Evolutionary conservation across 2,329 filamentous ascomycete species (phyloP).

Genomic region (Colletotrichum sp.): DNA sequence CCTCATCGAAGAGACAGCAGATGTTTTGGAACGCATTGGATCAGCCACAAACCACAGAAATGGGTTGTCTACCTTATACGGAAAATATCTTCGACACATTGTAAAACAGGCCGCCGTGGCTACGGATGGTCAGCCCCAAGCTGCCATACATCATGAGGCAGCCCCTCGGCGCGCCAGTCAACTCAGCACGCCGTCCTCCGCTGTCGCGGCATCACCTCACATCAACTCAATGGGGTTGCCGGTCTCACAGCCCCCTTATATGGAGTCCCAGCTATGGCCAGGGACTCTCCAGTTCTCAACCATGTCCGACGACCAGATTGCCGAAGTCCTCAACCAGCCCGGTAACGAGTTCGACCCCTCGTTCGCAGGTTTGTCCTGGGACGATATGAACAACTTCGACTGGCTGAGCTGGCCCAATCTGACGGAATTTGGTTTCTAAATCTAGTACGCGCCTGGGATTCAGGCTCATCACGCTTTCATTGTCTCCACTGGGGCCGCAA

Average conservation of each 20-base stretch:
- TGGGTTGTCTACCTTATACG: conserved; percentile 63
- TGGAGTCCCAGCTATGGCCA: conserved; percentile 42
- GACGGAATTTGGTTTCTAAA: conserved; percentile 41
- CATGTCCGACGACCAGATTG: conserved; percentile 74
- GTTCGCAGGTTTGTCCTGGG: conserved; percentile 61
- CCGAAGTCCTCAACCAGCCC: conserved; percentile 68
- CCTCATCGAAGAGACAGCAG: conserved; percentile 71
- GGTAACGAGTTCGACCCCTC: conserved; percentile 63
- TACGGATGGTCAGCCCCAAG: conserved; percentile 1
- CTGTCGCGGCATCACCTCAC: conserved; percentile 3
- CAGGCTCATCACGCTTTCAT: conserved; percentile 7
- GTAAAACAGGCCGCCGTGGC: conserved; percentile 41
- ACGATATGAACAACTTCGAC: conserved; percentile 63
- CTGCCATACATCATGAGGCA: background rate
- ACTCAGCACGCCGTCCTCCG: conserved; percentile 2
- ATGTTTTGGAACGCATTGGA: conserved; percentile 72
- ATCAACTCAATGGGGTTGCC: conserved; percentile 22
- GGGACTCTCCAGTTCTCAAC: conserved; percentile 67
- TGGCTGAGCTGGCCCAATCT: conserved; percentile 57
- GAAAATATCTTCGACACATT: conserved; percentile 49
- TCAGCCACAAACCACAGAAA: conserved; percentile 69
- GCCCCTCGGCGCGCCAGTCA: background rate
- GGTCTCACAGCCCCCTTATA: conserved; percentile 27
- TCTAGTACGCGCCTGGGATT: background rate
- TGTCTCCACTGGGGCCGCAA: conserved; percentile 5